Conservation (phyloP, 352 stramenopile species). For the Phytophthora idaei region DNA sequence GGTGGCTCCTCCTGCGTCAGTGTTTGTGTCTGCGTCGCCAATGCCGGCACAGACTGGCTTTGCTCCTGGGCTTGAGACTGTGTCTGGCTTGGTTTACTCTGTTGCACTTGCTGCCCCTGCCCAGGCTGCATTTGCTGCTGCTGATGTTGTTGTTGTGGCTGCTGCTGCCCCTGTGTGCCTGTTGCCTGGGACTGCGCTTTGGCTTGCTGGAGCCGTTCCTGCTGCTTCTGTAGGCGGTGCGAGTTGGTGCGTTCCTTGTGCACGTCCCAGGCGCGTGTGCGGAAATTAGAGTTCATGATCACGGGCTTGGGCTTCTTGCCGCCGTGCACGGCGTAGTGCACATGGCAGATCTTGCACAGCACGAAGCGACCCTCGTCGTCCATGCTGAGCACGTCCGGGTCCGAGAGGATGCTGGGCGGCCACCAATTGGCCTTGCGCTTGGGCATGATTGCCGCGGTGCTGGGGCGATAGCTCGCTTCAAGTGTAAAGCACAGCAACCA, state of each 20-base stretch:
- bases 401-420: slow-evolving; percentile 67
- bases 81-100: background rate
- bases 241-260: slow-evolving; percentile 85
- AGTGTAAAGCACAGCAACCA: slow-evolving; percentile 9
- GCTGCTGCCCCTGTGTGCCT: slow-evolving; percentile 10
- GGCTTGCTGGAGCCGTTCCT: slow-evolving; percentile 38
- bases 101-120: background rate
- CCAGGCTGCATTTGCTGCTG: slow-evolving; percentile 3
- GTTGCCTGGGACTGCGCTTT: slow-evolving; percentile 27
- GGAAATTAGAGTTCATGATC: slow-evolving; percentile 86
- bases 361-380: slow-evolving; percentile 81
- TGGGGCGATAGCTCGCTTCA: slow-evolving; percentile 7
- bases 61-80: slow-evolving; percentile 8
- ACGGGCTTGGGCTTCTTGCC: slow-evolving; percentile 84
- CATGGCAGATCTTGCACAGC: slow-evolving; percentile 83
- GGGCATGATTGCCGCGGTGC: slow-evolving; percentile 43
- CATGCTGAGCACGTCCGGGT: slow-evolving; percentile 78
- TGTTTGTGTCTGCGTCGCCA: slow-evolving; percentile 13
- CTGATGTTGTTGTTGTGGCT: slow-evolving; percentile 17
- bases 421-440: slow-evolving; percentile 83
- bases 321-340: slow-evolving; percentile 81
- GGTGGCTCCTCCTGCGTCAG: slow-evolving; percentile 10
- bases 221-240: slow-evolving; percentile 72
- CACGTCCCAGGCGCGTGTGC: slow-evolving; percentile 78
- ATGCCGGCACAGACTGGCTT: slow-evolving; percentile 2